A percentile compares a stretch with the other conserved stretches of the same genome.
These are phyloP conservation scores for Calonectria pseudoturangicola DNA, from an alignment of 2,329 filamentous ascomycete species.

Conservation along the genomic window DNA sequence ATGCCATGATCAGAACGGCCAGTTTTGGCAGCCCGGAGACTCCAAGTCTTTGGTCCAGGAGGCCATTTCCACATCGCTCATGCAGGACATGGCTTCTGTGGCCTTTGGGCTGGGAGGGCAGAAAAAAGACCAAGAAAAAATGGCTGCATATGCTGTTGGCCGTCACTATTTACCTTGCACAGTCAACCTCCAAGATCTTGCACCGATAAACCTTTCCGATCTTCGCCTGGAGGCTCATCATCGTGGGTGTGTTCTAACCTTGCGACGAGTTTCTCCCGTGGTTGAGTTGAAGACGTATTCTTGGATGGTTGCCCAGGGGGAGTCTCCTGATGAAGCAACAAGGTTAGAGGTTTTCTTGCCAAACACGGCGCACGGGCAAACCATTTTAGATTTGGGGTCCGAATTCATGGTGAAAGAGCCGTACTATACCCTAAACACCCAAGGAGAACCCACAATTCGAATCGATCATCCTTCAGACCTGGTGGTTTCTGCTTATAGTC, in stretches of 20 bases:
- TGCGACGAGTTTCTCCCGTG: conserved; percentile 55
- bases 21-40: conserved; percentile 48
- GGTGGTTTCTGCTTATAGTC: conserved; percentile 40
- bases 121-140: conserved; percentile 44
- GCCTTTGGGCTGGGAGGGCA: conserved; percentile 42
- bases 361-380: conserved; percentile 56
- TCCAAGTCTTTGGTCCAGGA: conserved; percentile 48
- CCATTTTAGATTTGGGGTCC: conserved; percentile 58
- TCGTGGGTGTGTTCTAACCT: conserved; percentile 50
- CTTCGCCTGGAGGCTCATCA: conserved; percentile 58
- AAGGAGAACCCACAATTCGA: conserved; percentile 64
- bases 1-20: conserved; percentile 47
- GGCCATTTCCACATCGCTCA: conserved; percentile 55
- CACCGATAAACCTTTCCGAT: conserved; percentile 52
- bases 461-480: conserved; percentile 59
- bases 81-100: conserved; percentile 57
- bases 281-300: conserved; percentile 51
- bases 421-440: conserved; percentile 65
- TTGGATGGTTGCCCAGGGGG: conserved; percentile 58
- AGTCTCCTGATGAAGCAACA: conserved; percentile 48
- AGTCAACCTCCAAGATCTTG: conserved; percentile 43
- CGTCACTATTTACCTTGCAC: conserved; percentile 53
- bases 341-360: conserved; percentile 59
- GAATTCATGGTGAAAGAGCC: conserved; percentile 69
- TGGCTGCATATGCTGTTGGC: conserved; percentile 56